phyloP scores from a whole-genome alignment of 139 green algal species.

The Monoraphidium neglectum region DNA sequence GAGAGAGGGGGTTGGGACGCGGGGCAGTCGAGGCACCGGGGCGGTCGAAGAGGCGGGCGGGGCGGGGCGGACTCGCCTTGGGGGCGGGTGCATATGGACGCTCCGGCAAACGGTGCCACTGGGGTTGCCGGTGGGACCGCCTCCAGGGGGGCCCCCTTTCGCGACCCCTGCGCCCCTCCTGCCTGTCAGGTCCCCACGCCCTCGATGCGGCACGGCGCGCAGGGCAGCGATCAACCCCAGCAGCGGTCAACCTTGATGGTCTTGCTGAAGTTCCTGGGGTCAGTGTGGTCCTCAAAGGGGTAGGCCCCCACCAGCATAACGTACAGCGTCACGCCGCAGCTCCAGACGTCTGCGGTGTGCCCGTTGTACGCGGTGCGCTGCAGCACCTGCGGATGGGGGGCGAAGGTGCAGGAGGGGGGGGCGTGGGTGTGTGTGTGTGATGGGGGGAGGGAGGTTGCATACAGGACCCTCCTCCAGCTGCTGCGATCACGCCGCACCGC shows the following conservation, averaged over 20 bases:
- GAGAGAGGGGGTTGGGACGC: background rate
- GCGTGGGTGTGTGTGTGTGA: too few species aligned
- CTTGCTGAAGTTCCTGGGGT: slow-evolving; percentile 98
- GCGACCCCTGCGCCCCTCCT: background rate
- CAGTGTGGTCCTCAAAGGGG: slow-evolving; percentile 96
- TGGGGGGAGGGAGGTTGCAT: too few species aligned
- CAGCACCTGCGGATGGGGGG: slow-evolving; percentile 53
- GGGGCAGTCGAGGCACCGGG: too few species aligned
- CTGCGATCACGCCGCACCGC: background rate
- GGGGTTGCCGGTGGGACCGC: too few species aligned
- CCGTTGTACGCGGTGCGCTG: slow-evolving; percentile 88
- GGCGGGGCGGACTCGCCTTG: too few species aligned
- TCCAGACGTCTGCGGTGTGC: slow-evolving; percentile 97
- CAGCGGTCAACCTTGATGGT: slow-evolving; percentile 83
- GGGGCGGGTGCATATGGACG: too few species aligned
- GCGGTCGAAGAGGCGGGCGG: too few species aligned
- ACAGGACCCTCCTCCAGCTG: background rate
- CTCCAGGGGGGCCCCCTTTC: too few species aligned
- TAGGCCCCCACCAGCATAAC: slow-evolving; percentile 98
- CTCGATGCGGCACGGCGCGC: background rate
- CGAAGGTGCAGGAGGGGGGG: too few species aligned
- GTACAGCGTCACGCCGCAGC: slow-evolving; percentile 97
- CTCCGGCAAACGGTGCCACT: too few species aligned
- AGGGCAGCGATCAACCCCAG: background rate
- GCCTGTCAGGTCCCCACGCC: background rate